Conservation (phyloP, 169 alveolate genomes). For the Neospora caninum region DNA sequence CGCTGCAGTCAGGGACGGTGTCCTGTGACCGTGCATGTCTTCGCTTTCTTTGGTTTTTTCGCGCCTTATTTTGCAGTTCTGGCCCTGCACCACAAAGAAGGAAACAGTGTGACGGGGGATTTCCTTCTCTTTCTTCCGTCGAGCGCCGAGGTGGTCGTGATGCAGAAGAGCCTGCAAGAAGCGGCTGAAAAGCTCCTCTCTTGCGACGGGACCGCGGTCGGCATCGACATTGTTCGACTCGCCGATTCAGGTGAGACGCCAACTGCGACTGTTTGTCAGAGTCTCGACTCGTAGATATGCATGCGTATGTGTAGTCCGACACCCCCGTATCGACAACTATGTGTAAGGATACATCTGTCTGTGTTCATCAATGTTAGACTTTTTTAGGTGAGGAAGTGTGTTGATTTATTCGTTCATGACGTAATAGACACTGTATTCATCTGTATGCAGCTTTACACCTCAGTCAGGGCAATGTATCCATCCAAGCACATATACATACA, state of each 20-base stretch:
- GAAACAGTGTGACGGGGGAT: background rate
- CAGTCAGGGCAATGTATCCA: too few species aligned
- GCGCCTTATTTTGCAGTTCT: background rate
- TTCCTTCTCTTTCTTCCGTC: slow-evolving; percentile 20
- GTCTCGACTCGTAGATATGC: background rate
- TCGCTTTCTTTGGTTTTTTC: too few species aligned
- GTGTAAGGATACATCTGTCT: background rate
- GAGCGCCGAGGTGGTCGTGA: background rate
- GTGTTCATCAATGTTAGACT: background rate
- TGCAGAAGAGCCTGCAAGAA: background rate
- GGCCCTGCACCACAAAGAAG: background rate
- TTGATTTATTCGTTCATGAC: too few species aligned
- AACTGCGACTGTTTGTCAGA: too few species aligned
- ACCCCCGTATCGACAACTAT: background rate
- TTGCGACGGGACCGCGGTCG: background rate
- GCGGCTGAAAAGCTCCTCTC: slow-evolving; percentile 4
- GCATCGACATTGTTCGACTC: slow-evolving; percentile 22
- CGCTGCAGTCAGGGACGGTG: too few species aligned
- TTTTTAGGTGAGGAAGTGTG: too few species aligned
- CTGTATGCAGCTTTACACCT: too few species aligned
- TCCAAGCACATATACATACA: too few species aligned
- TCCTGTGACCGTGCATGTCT: too few species aligned
- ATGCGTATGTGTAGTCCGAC: background rate
- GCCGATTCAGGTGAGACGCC: background rate
- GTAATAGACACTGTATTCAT: too few species aligned